phyloP scores from a whole-genome alignment of 176 grass and related monocot genomes.

The Aechmea fasciata region DNA sequence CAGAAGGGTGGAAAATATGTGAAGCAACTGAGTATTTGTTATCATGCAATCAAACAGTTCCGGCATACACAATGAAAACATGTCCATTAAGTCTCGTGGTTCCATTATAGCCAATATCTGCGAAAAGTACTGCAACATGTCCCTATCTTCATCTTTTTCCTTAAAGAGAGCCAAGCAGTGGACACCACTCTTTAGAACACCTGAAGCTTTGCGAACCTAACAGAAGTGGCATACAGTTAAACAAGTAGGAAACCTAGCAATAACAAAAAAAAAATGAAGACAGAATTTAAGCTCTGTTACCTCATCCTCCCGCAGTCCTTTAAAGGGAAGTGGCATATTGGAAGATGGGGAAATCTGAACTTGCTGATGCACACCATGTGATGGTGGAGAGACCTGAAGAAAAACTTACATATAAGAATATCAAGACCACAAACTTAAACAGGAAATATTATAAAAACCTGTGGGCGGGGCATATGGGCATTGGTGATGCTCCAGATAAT shows the following conservation, averaged over 20 bases:
- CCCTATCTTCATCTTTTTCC: conserved; percentile 95
- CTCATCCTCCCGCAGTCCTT: conserved; percentile 89
- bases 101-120: conserved; percentile 96
- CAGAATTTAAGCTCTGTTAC: conserved; percentile 30
- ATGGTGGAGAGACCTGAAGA: conserved; percentile 9
- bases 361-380: conserved; percentile 63
- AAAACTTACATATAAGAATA: background rate
- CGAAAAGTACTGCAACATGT: conserved; percentile 87
- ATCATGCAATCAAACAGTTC: conserved; percentile 94
- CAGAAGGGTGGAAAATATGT: conserved; percentile 86
- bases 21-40: conserved; percentile 84
- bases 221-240: conserved; percentile 23
- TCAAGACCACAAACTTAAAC: conserved; percentile 6
- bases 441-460: conserved; percentile 37
- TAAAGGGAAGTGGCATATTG: conserved; percentile 69
- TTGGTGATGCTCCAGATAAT: conserved; percentile 99
- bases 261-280: conserved; percentile 8
- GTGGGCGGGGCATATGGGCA: conserved; percentile 75
- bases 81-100: conserved; percentile 94
- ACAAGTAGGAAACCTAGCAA: background rate
- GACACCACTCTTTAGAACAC: conserved; percentile 87
- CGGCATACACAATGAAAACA: conserved; percentile 96
- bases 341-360: conserved; percentile 56
- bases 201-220: conserved; percentile 87
- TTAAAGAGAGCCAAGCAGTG: conserved; percentile 90